A percentile compares a stretch with the other conserved stretches of the same genome.
phyloP scores from a whole-genome alignment of 2,329 filamentous ascomycete species.

The Cladosporium sp. region DNA sequence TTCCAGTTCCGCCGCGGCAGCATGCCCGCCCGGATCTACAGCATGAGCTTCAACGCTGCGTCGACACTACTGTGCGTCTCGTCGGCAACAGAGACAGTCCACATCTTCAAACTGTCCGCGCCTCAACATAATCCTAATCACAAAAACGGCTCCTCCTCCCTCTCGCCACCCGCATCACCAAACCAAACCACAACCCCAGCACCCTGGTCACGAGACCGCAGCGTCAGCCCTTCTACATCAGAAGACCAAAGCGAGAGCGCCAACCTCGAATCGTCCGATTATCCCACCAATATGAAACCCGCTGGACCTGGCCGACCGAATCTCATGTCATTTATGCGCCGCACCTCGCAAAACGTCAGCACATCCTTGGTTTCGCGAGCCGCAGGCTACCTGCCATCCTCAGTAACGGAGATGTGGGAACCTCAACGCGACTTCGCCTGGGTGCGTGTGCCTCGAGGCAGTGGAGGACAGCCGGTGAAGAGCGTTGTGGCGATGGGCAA shows the following conservation, averaged over 20 bases:
- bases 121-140: constrained; percentile 28
- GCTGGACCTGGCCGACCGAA: constrained; percentile 58
- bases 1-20: constrained; percentile 95
- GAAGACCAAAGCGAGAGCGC: constrained; percentile 27
- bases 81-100: constrained; percentile 91
- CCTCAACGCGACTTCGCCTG: constrained; percentile 92
- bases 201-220: constrained; percentile 34
- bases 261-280: constrained; percentile 22
- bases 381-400: constrained; percentile 85
- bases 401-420: constrained; percentile 97
- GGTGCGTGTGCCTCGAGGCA: constrained; percentile 78
- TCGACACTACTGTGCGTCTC: constrained; percentile 93
- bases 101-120: constrained; percentile 79
- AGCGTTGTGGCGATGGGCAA: constrained; percentile 98
- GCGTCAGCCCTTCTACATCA: constrained; percentile 35
- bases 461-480: constrained; percentile 54
- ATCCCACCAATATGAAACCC: constrained; percentile 18
- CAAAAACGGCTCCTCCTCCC: constrained; percentile 17
- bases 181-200: constrained; percentile 28
- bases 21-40: constrained; percentile 92
- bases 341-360: constrained; percentile 90
- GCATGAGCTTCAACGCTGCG: constrained; percentile 97
- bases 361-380: constrained; percentile 84
- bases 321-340: constrained; percentile 84
- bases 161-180: constrained; percentile 27